Evolutionary conservation across 2,329 filamentous ascomycete species (phyloP).

Genomic region (Talaromyces atroroseus): DNA sequence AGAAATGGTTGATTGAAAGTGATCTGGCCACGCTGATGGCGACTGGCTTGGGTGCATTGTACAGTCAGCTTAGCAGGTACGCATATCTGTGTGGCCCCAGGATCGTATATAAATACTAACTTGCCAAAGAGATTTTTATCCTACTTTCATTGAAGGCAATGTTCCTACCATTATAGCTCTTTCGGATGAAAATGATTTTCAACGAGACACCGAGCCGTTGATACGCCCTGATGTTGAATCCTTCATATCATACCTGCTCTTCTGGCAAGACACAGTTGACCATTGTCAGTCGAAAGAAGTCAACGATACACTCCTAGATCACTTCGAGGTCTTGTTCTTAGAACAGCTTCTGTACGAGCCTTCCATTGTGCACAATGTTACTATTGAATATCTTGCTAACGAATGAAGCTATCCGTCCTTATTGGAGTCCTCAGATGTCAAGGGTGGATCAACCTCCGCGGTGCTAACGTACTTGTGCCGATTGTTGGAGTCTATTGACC

Average conservation of each 20-base stretch:
- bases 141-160: constrained; percentile 64
- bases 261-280: constrained; percentile 97
- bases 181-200: constrained; percentile 76
- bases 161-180: constrained; percentile 79
- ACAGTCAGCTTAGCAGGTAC: constrained; percentile 61
- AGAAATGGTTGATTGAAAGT: constrained; percentile 96
- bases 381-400: constrained; percentile 2
- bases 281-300: constrained; percentile 90
- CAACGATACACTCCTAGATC: constrained; percentile 85
- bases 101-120: constrained; percentile 2
- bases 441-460: constrained; percentile 92
- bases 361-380: neutral
- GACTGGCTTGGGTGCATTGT: constrained; percentile 77
- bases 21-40: constrained; percentile 97
- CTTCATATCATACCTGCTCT: constrained; percentile 88
- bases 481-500: constrained; percentile 85
- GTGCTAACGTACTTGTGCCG: constrained; percentile 88
- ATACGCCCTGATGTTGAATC: constrained; percentile 85
- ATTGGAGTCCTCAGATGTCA: constrained; percentile 92
- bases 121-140: constrained; percentile 64
- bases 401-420: constrained; percentile 76
- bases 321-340: constrained; percentile 94
- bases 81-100: constrained; percentile 13
- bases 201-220: constrained; percentile 69
- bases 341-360: constrained; percentile 76